Percentiles rank a stretch among this genome's conserved stretches.
Evolutionary conservation across 352 stramenopile species (phyloP).

Genomic region (Pythium dissotocum): DNA sequence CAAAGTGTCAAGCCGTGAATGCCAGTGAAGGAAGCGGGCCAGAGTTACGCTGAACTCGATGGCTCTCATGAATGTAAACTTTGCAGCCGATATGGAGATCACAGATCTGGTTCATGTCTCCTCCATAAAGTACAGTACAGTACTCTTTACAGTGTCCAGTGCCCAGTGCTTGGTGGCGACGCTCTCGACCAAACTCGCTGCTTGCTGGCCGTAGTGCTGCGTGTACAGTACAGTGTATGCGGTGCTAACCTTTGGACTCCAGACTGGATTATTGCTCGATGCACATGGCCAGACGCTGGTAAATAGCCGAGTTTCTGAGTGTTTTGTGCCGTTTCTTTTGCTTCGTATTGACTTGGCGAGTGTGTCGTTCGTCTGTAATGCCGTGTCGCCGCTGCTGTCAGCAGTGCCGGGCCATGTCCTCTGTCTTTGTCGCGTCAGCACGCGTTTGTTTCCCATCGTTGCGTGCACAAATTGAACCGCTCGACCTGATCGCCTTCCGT

Average conservation of each 20-base stretch:
- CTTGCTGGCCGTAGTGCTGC: not conserved
- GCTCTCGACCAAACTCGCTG: not conserved
- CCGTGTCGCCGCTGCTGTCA: not conserved
- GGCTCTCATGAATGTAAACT: not conserved
- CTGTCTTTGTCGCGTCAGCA: not conserved
- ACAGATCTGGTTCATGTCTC: not conserved
- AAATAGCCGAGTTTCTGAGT: too few species aligned
- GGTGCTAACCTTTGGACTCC: too few species aligned
- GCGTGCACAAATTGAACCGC: constrained; percentile 1
- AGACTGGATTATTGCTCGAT: too few species aligned
- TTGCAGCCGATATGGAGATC: not conserved
- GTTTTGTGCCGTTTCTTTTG: not conserved
- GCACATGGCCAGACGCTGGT: too few species aligned
- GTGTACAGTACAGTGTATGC: too few species aligned
- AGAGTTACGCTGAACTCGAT: not conserved
- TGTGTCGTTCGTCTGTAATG: not conserved
- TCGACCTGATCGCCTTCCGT: not conserved
- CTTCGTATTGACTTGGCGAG: not conserved
- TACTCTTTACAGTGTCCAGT: not conserved
- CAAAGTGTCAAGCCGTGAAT: not conserved
- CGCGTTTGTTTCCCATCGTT: not conserved
- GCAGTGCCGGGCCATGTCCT: not conserved
- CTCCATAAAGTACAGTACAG: too few species aligned
- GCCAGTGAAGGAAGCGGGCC: not conserved
- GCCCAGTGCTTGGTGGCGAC: too few species aligned